Evolutionary conservation across 2,329 filamentous ascomycete species (phyloP).

Genomic region (Alternaria sp.): DNA sequence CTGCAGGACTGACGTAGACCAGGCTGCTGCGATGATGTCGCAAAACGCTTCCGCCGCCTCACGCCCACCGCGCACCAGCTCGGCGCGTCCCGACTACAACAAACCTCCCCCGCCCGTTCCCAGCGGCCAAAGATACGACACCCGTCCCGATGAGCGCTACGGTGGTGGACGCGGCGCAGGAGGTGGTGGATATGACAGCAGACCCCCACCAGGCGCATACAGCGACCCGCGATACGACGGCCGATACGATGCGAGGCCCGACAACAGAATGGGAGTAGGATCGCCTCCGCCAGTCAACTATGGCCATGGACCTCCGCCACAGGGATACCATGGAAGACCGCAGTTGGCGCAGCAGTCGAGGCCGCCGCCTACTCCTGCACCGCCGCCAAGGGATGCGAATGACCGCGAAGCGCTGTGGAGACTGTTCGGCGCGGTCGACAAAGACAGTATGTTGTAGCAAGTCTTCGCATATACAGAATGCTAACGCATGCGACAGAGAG

Average conservation of each 20-base stretch:
- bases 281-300: conserved; percentile 58
- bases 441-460: conserved; percentile 64
- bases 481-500: conserved; percentile 58
- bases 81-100: conserved; percentile 50
- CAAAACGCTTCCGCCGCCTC: conserved; percentile 20
- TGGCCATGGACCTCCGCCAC: conserved; percentile 61
- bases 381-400: conserved; percentile 61
- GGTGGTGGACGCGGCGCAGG: conserved; percentile 28
- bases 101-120: conserved; percentile 51
- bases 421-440: conserved; percentile 90
- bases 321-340: conserved; percentile 70
- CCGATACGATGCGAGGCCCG: conserved; percentile 35
- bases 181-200: conserved; percentile 34
- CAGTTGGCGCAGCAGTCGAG: conserved; percentile 54
- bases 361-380: conserved; percentile 56
- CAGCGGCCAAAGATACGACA: conserved; percentile 33
- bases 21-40: conserved; percentile 54
- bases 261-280: conserved; percentile 49
- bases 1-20: conserved; percentile 9
- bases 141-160: conserved; percentile 48
- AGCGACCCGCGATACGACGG: conserved; percentile 42
- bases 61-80: conserved; percentile 45
- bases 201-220: conserved; percentile 50
- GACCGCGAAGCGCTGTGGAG: conserved; percentile 77
- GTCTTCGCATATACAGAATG: neutral